Conservation (phyloP, 1,139 yeast species). For the Kodamaea suecica region DNA sequence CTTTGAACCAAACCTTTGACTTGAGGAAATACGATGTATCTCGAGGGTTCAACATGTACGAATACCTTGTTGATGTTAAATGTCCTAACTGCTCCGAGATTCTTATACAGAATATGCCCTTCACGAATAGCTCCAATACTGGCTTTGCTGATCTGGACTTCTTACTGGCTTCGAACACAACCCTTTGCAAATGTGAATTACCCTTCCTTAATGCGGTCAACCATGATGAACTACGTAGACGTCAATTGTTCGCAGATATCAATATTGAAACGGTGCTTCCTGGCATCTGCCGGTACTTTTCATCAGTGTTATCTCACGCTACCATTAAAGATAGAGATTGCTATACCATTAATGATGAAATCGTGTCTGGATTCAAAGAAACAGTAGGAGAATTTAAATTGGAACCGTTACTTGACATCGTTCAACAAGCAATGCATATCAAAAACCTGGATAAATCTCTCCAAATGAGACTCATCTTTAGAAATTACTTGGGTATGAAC, state of each 20-base stretch:
- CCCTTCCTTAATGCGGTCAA: not conserved
- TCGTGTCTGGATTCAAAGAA: not conserved
- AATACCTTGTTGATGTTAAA: conserved; percentile 7
- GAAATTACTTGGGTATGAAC: conserved; percentile 20
- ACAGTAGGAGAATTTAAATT: not conserved
- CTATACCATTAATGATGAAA: conserved; percentile 1
- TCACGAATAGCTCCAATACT: conserved; percentile 13
- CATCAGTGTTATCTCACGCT: conserved; percentile 1
- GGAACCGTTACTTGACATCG: conserved; percentile 1
- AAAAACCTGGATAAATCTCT: conserved; percentile 2
- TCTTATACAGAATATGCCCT: conserved; percentile 14
- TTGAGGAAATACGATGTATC: conserved; percentile 4
- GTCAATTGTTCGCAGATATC: conserved; percentile 23
- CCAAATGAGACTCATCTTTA: conserved; percentile 8
- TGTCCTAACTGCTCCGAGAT: conserved; percentile 21
- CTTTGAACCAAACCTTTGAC: conserved; percentile 5
- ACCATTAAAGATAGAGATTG: not conserved
- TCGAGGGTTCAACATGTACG: not conserved
- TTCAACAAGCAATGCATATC: conserved; percentile 3
- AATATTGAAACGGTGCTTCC: conserved; percentile 10
- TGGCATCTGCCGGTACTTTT: conserved; percentile 4
- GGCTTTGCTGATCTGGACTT: conserved; percentile 21
- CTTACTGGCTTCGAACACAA: not conserved
- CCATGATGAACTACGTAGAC: conserved; percentile 20
- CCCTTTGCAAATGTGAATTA: not conserved